Evolutionary conservation across 2,329 filamentous ascomycete species (phyloP), one percentile per base, ranked within the genome.

Genomic region (Polytolypa hystricis): DNA sequence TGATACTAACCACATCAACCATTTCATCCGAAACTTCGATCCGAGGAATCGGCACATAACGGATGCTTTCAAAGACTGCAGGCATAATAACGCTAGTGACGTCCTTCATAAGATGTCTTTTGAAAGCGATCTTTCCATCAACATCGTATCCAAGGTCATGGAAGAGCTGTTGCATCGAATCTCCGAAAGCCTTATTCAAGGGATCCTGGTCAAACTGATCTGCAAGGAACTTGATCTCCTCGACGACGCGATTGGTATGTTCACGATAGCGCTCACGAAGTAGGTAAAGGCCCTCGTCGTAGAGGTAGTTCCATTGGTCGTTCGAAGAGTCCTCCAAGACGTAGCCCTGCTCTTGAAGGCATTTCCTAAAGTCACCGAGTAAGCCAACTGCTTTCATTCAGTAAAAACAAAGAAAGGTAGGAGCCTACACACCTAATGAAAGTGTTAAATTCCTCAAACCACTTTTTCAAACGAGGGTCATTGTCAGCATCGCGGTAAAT

Each of bases 51-150:
- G 91, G 86, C 10, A 98, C 74, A 60, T 98, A 98, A 42, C 84
- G 80, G 39, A 91, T 69, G 47, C 79, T 84, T 67, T 93, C 83
- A 47, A 98, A 81, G 37, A 84, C 64, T 8, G 71, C 75, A 1
- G 91, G 91, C 5, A 98, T 55, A 47, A 98, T 89, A 37, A 95
- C 77, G 21, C 91, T 81, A 9, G 77, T 81, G 36, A 98, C 54
- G 50, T 98, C 91, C 67, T 86, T 93, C 52, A 96, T 37, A 15
- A 98, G 71, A 52, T 96, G 84, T 45, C 82, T 83, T 75, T 98
- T 98, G 72, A 96, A 96, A 3, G 70, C 71, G 1, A 83, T 67
- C 67, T 93, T 89, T 52, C 89, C 91, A 41, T 80, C 76, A 51
- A 81, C 70, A 45, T 94, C 86, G 34, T 84, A 82, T 43, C 89